These are phyloP conservation scores for Cyanidiococcus yangmingshanensis DNA, from an alignment of 23 red algal genomes.

Conservation along the genomic window DNA sequence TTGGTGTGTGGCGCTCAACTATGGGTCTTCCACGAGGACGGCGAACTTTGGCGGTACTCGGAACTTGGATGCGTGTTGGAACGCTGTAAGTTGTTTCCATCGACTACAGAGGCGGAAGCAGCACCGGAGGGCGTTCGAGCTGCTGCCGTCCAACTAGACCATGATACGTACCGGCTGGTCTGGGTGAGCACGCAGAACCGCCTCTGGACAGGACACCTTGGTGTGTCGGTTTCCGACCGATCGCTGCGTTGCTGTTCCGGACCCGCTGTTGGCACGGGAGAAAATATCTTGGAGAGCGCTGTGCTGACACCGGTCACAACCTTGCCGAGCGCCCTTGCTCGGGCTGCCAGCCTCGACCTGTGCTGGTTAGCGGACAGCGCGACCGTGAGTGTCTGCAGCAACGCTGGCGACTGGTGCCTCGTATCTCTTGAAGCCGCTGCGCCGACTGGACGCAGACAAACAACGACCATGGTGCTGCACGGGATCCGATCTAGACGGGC, in stretches of 20 bases:
- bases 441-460: too few relatives aligned
- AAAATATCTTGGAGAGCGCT: too few relatives aligned
- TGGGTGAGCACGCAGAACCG: neutral
- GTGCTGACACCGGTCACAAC: neutral
- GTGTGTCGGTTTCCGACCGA: neutral
- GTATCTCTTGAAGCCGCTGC: too few relatives aligned
- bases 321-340: neutral
- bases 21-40: neutral
- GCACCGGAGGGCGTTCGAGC: neutral
- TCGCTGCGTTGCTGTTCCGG: too few relatives aligned
- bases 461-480: too few relatives aligned
- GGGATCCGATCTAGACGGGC: too few relatives aligned
- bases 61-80: neutral
- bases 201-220: neutral
- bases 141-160: neutral
- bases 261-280: too few relatives aligned
- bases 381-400: neutral
- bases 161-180: neutral
- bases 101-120: neutral
- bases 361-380: neutral
- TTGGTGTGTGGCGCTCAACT: neutral
- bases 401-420: neutral
- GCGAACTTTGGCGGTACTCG: neutral
- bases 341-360: neutral
- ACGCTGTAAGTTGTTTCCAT: neutral